Conservation (phyloP, 768 basidiomycete species). For the Hemileccinum impolitum region DNA sequence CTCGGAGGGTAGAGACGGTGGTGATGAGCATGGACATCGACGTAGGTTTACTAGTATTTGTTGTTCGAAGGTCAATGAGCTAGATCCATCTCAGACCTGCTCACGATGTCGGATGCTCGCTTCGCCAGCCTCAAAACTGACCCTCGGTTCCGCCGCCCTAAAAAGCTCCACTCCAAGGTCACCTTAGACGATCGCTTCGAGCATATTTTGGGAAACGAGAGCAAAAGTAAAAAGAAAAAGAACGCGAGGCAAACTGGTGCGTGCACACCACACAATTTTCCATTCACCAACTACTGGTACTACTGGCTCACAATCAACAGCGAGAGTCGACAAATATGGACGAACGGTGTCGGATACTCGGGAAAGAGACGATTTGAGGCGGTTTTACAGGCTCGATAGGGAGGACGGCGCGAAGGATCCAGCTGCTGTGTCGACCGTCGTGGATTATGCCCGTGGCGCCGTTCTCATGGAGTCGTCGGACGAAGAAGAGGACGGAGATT, state of each 20-base stretch:
- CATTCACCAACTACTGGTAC: no score
- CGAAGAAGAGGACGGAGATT: conserved; percentile 49
- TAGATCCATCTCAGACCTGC: no score
- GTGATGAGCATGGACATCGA: no score
- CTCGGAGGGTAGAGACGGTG: no score
- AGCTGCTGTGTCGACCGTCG: conserved; percentile 26
- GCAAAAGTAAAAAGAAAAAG: conserved; percentile 35
- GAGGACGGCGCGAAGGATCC: conserved; percentile 27
- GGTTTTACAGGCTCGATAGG: conserved; percentile 73
- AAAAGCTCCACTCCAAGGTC: conserved; percentile 76
- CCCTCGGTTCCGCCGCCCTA: conserved; percentile 87
- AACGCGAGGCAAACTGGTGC: conserved; percentile 29
- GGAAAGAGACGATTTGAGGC: conserved; percentile 70
- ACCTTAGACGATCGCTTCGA: conserved; percentile 92
- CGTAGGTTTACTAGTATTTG: no score
- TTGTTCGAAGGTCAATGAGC: no score
- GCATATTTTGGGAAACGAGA: conserved; percentile 57
- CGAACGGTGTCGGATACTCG: conserved; percentile 63
- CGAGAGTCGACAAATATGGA: conserved; percentile 87
- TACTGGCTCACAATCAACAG: conserved; percentile 25
- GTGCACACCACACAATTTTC: neutral
- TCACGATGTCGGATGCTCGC: conserved; percentile 72
- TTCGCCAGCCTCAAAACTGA: conserved; percentile 87
- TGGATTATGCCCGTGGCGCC: conserved; percentile 90
- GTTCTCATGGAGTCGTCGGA: conserved; percentile 85